Evolutionary conservation across 345 rosid species (phyloP).

Genomic region (Melastoma malabathricum): DNA sequence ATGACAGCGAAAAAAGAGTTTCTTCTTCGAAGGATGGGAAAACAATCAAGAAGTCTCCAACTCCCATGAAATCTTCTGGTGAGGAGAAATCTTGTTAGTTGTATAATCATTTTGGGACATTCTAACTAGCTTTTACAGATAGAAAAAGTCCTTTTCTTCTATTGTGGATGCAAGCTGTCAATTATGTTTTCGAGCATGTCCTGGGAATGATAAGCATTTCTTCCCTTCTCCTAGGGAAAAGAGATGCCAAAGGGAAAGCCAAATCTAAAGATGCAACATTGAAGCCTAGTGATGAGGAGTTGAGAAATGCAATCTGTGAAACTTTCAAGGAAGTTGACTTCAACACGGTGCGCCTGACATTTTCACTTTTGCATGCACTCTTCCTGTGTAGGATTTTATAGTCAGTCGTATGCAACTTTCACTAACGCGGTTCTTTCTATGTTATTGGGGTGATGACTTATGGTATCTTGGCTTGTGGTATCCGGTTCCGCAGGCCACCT

Average conservation of each 20-base stretch:
- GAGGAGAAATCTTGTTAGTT: slow-evolving; percentile 41
- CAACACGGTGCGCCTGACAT: slow-evolving; percentile 45
- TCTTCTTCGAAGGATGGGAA: slow-evolving; percentile 51
- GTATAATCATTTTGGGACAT: neutral
- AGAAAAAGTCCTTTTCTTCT: neutral
- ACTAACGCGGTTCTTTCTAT: too few species aligned
- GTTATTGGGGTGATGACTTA: too few species aligned
- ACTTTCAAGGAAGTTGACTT: slow-evolving; percentile 80
- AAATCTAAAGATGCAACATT: slow-evolving; percentile 30
- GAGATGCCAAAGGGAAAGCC: slow-evolving; percentile 42
- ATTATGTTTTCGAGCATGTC: too few species aligned
- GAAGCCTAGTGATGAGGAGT: slow-evolving; percentile 42
- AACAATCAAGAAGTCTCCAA: slow-evolving; percentile 26
- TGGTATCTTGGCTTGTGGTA: too few species aligned
- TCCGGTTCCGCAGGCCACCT: slow-evolving; percentile 69
- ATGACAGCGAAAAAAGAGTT: slow-evolving; percentile 31
- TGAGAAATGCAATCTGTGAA: slow-evolving; percentile 57
- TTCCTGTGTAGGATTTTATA: too few species aligned
- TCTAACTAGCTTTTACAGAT: too few species aligned
- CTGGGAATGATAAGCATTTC: too few species aligned
- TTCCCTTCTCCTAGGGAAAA: slow-evolving; percentile 26
- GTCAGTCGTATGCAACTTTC: too few species aligned
- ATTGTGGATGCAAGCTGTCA: too few species aligned
- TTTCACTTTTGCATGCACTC: too few species aligned
- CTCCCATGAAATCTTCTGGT: slow-evolving; percentile 36